These are phyloP conservation scores for Phytopythium ostracodes DNA, from an alignment of 352 stramenopile species.

Conservation along the genomic window DNA sequence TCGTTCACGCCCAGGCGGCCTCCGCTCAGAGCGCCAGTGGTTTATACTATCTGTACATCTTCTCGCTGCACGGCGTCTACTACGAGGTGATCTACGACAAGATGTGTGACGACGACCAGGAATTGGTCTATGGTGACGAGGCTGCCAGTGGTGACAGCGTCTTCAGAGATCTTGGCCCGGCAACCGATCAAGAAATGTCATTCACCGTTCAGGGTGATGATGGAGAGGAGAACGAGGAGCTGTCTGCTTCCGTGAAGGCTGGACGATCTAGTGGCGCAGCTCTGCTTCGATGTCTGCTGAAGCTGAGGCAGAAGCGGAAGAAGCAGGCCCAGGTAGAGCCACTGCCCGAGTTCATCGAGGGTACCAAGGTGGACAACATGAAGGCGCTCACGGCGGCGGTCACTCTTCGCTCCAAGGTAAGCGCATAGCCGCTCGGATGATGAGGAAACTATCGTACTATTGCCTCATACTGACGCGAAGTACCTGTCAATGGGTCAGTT, in stretches of 20 bases:
- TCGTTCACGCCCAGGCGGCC: constrained; percentile 13
- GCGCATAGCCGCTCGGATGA: background rate
- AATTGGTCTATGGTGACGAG: background rate
- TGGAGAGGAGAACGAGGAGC: constrained; percentile 6
- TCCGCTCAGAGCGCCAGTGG: background rate
- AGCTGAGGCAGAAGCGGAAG: constrained; percentile 36
- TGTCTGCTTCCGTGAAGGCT: background rate
- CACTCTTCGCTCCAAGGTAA: constrained; percentile 43
- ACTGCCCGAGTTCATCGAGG: constrained; percentile 30
- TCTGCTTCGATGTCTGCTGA: constrained; percentile 35
- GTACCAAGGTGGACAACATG: constrained; percentile 22
- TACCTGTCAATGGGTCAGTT: constrained; percentile 16
- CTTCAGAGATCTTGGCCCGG: too few species aligned
- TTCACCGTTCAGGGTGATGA: background rate
- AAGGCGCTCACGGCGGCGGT: constrained; percentile 30
- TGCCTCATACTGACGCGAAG: constrained; percentile 2
- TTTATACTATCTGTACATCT: constrained; percentile 33
- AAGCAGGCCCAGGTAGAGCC: constrained; percentile 11
- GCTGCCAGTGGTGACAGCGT: background rate
- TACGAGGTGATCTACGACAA: constrained; percentile 15
- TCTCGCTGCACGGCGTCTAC: constrained; percentile 34
- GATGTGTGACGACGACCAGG: background rate
- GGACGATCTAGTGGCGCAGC: constrained; percentile 7
- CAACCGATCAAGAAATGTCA: background rate
- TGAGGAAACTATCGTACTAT: too few species aligned